A percentile compares a stretch with the other conserved stretches of the same genome.
These are phyloP conservation scores for Trichoderma semiorbis DNA, from an alignment of 2,329 filamentous ascomycete genomes.

Conservation along the genomic window DNA sequence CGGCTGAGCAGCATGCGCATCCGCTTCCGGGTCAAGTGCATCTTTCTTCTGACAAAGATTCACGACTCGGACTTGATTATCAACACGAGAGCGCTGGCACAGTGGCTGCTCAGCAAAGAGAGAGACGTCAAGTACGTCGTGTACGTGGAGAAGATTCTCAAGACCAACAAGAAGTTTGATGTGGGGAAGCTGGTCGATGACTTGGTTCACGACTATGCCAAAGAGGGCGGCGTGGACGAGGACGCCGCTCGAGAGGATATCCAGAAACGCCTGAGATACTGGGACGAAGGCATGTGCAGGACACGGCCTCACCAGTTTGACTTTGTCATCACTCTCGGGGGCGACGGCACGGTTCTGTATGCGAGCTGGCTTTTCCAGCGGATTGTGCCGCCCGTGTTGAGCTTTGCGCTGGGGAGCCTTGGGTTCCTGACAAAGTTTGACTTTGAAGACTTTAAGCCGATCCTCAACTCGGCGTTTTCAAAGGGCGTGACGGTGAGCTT, in stretches of 20 bases:
- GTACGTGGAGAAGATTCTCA: conserved; percentile 76
- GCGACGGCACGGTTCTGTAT: conserved; percentile 95
- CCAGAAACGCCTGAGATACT: conserved; percentile 66
- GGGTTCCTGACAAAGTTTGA: conserved; percentile 98
- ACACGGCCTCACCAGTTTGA: conserved; percentile 84
- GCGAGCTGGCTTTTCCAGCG: conserved; percentile 96
- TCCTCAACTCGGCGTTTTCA: conserved; percentile 66
- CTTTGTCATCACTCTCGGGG: conserved; percentile 86
- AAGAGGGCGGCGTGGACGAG: conserved; percentile 33
- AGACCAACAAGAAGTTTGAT: conserved; percentile 70
- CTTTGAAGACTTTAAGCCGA: conserved; percentile 69
- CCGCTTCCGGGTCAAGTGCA: conserved; percentile 73
- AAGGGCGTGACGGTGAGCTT: conserved; percentile 88
- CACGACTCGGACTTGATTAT: conserved; percentile 77
- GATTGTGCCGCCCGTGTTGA: conserved; percentile 88
- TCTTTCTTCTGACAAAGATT: conserved; percentile 91
- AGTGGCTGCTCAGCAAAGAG: conserved; percentile 75
- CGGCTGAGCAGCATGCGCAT: conserved; percentile 79
- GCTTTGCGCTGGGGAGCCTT: conserved; percentile 85
- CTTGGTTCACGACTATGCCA: conserved; percentile 44
- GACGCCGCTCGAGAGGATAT: conserved; percentile 37
- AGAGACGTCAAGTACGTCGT: conserved; percentile 68
- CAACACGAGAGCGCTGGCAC: conserved; percentile 71
- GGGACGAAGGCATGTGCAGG: conserved; percentile 76
- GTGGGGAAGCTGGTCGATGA: conserved; percentile 64